Evolutionary conservation across 345 rosid genomes (phyloP), one percentile per base, ranked within the genome.

Genomic region (Eucalyptus lansdowneana): DNA sequence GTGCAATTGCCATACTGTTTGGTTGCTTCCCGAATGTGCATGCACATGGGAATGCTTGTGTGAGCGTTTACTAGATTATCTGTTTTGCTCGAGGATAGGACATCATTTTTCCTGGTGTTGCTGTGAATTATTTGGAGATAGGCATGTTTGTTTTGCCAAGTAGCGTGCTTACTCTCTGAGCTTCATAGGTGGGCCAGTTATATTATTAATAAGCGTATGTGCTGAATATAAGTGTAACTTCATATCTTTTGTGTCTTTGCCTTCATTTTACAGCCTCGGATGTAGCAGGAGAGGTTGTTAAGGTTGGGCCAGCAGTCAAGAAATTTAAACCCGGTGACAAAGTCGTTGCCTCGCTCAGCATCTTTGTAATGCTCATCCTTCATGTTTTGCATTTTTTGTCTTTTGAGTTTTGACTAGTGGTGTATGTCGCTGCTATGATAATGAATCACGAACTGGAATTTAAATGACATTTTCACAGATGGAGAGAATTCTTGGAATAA

Each of bases 221-320:
- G 40, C 72, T 58, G 76, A 51, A 14, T 56, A 27, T 29, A 11
- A 87, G 44, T 44, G 87, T 31, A 31, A 67, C 80, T 31, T 31
- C 80, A 21, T 67, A 67, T 67, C 56, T 49, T 9, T 47, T 24
- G 34, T 31, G 8, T 34, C 86, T 50, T 31, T 15, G 40, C 60
- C 51, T 80, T 62, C 10, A 85, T 37, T 86, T 21, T 50, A 49
- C 88, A 91, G 93, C 87, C 51, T 87, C 92, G n/a, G 94, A 91
- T 91, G 92, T 92, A 86, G 92, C 91, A 14, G 92, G 94, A 87
- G 92, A 92, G 87, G 90, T 92, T 80, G 87, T 90, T 22, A 90
- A 92, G 90, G 91, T 92, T 60, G 94, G 94, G n/a, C 51, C 80
- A 51, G 92, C 80, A 14, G 93, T 92, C 24, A 87, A 89, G 54